A percentile compares a stretch with the other conserved stretches of the same genome.
Conservation (phyloP, 2,329 filamentous ascomycete species). For the Diaporthe sp. region DNA sequence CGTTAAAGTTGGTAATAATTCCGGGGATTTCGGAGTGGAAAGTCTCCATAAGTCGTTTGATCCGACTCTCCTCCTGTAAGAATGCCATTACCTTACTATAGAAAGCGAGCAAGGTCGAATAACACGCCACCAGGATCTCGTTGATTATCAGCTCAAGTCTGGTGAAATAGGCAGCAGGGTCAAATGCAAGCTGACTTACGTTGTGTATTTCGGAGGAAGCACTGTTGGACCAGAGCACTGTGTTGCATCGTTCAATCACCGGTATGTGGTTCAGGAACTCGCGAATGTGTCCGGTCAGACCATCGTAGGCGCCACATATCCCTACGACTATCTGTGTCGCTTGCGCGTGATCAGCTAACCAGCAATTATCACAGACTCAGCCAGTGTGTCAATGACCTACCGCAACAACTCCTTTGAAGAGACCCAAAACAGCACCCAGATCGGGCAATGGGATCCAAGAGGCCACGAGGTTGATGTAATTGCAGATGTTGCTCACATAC, state of each 20-base stretch:
- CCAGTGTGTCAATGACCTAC: neutral
- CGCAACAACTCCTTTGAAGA: constrained; percentile 5
- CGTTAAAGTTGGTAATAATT: neutral
- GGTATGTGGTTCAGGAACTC: neutral
- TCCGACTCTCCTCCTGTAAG: neutral
- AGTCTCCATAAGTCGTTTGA: neutral
- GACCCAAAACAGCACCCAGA: neutral
- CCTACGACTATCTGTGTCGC: neutral
- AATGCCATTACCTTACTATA: constrained; percentile 20
- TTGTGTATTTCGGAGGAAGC: constrained; percentile 4
- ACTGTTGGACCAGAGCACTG: neutral
- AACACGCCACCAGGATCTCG: neutral
- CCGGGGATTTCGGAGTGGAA: constrained; percentile 8
- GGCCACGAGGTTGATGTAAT: neutral
- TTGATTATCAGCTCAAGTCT: neutral
- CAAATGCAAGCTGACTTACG: neutral
- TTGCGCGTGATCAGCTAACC: neutral
- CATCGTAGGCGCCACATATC: constrained; percentile 8
- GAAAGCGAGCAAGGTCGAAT: neutral
- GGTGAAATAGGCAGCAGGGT: neutral
- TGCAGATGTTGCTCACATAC: constrained; percentile 9
- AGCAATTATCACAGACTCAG: accelerated
- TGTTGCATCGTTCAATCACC: neutral
- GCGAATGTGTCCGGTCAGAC: constrained; percentile 5
- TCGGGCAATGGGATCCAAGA: neutral